phyloP scores from a whole-genome alignment of 805 yeast genomes.

The Ogataea populi-albae region DNA sequence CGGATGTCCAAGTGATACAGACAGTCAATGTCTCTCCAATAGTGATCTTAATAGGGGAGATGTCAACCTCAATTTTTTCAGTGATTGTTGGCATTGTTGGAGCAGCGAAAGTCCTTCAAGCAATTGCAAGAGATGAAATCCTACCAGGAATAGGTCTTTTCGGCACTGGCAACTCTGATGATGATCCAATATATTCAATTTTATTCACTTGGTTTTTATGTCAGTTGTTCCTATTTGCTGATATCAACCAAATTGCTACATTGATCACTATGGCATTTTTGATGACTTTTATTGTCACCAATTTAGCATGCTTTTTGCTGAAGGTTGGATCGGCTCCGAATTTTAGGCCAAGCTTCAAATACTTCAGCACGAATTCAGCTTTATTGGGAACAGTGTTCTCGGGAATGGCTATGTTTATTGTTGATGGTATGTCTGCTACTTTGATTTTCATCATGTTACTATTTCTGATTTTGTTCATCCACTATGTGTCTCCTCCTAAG shows the following conservation, averaged over 20 bases:
- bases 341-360: conserved; percentile 91
- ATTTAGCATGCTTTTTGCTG: conserved; percentile 86
- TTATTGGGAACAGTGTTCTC: conserved; percentile 68
- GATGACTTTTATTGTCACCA: conserved; percentile 93
- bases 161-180: conserved; percentile 44
- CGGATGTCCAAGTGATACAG: conserved; percentile 83
- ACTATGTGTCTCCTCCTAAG: conserved; percentile 89
- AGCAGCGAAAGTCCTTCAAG: conserved; percentile 87
- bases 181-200: conserved; percentile 65
- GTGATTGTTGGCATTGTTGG: conserved; percentile 95
- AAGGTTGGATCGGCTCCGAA: conserved; percentile 95
- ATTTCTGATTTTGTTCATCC: conserved; percentile 72
- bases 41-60: conserved; percentile 81
- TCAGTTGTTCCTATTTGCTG: conserved; percentile 82
- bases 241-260: conserved; percentile 90
- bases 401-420: conserved; percentile 85
- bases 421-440: conserved; percentile 87
- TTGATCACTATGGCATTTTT: conserved; percentile 95
- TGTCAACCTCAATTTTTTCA: conserved; percentile 86
- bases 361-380: conserved; percentile 81
- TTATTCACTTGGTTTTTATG: conserved; percentile 77
- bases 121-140: conserved; percentile 84
- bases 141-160: conserved; percentile 75
- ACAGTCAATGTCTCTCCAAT: conserved; percentile 67
- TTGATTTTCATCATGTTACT: conserved; percentile 64